Conservation (phyloP, 345 rosid genomes). For the Populus deltoides region DNA sequence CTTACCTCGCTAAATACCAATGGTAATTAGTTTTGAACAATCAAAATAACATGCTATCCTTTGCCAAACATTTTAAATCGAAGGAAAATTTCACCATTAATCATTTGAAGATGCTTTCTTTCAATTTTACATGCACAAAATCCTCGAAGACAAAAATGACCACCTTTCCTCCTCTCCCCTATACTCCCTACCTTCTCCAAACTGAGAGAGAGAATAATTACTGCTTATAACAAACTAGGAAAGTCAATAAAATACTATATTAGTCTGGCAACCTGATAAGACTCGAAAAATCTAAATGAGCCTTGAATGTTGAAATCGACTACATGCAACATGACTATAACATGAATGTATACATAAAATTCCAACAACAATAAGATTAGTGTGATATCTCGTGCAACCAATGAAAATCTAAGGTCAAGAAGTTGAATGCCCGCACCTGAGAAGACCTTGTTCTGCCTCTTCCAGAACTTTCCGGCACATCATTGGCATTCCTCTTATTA, state of each 20-base stretch:
- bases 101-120: not conserved
- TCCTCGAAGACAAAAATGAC: not conserved
- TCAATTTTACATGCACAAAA: not conserved
- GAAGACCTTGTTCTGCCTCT: slow-evolving; percentile 41
- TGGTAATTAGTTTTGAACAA: not conserved
- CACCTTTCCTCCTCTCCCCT: not conserved
- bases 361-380: not conserved
- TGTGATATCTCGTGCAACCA: not conserved
- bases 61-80: not conserved
- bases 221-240: not conserved
- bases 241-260: not conserved
- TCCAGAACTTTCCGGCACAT: slow-evolving; percentile 50
- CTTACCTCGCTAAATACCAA: too few relatives aligned
- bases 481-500: slow-evolving; percentile 27
- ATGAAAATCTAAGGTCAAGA: not conserved
- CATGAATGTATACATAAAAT: not conserved
- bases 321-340: not conserved
- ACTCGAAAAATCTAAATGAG: not conserved
- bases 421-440: slow-evolving; percentile 50
- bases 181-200: too few relatives aligned
- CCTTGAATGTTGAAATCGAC: not conserved
- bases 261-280: not conserved
- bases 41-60: not conserved
- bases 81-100: not conserved
- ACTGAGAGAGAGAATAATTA: too few relatives aligned